Percentiles rank a stretch among this genome's conserved stretches.
These are phyloP conservation scores for Ailanthus altissimus DNA, from an alignment of 345 rosid species.

Conservation along the genomic window DNA sequence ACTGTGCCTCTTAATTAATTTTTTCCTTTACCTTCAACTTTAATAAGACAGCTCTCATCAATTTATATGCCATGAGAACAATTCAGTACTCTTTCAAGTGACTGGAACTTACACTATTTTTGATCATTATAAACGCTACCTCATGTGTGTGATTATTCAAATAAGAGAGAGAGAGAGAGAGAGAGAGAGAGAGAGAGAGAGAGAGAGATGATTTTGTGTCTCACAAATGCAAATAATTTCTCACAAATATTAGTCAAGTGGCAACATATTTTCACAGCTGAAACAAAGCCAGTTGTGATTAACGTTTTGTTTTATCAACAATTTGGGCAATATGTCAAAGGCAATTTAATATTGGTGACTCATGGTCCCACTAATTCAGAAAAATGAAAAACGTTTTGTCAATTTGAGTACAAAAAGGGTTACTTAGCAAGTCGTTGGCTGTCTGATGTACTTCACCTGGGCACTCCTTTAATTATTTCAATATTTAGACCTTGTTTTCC, in stretches of 20 bases:
- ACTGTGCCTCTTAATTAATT: neutral
- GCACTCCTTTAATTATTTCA: neutral
- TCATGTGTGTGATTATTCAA: neutral
- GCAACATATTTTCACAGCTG: neutral
- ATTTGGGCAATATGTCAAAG: neutral
- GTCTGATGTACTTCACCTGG: neutral
- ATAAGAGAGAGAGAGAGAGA: neutral
- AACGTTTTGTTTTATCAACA: neutral
- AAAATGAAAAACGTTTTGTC: slow-evolving; percentile 17
- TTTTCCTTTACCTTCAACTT: neutral
- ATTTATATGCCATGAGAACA: neutral
- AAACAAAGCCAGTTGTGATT: neutral
- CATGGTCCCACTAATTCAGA: slow-evolving; percentile 17
- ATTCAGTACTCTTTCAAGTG: neutral
- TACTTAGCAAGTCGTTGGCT: slow-evolving; percentile 8
- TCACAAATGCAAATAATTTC: slow-evolving; percentile 4
- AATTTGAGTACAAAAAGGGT: slow-evolving; percentile 22
- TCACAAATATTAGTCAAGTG: neutral
- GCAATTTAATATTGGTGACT: neutral
- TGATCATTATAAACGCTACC: neutral
- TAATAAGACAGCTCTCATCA: neutral
- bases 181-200: neutral
- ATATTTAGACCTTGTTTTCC: neutral
- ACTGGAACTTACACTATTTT: neutral
- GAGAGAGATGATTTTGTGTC: neutral